Conservation (phyloP, 306 rosid species). For the Cucumis cinereus region DNA sequence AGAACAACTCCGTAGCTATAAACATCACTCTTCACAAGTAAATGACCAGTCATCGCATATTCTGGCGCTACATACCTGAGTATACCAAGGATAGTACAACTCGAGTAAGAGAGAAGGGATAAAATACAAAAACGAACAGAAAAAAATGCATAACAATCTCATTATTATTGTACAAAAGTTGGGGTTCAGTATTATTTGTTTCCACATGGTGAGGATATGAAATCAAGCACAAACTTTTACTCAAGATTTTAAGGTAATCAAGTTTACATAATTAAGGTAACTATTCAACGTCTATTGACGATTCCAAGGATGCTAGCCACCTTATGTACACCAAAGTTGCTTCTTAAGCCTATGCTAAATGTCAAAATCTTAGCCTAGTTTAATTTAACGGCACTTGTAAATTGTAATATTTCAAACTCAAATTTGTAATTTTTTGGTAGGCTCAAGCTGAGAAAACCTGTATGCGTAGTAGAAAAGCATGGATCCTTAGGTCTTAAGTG, state of each 20-base stretch:
- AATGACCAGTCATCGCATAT: slow-evolving; percentile 92
- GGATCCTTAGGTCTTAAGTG: not conserved
- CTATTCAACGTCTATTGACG: not conserved
- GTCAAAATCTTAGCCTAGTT: not conserved
- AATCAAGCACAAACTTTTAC: not conserved
- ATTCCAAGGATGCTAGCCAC: not conserved
- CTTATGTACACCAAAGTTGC: not conserved
- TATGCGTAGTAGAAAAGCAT: not conserved
- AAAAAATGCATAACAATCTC: not conserved
- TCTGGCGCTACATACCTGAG: slow-evolving; percentile 85
- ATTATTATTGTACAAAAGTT: not conserved
- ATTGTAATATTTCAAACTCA: not conserved
- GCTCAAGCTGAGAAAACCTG: not conserved
- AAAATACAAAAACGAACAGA: not conserved
- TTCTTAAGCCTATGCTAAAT: not conserved
- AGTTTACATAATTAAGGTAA: not conserved
- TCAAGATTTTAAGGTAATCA: not conserved
- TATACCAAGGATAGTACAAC: not conserved
- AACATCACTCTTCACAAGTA: slow-evolving; percentile 87
- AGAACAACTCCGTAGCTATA: slow-evolving; percentile 93
- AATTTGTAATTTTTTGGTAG: not conserved
- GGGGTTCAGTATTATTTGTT: not conserved
- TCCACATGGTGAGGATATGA: not conserved
- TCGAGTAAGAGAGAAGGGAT: not conserved
- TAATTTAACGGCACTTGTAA: not conserved